These are phyloP conservation scores for Viridothelium virens DNA, from an alignment of 495 filamentous ascomycete genomes.

Conservation along the genomic window DNA sequence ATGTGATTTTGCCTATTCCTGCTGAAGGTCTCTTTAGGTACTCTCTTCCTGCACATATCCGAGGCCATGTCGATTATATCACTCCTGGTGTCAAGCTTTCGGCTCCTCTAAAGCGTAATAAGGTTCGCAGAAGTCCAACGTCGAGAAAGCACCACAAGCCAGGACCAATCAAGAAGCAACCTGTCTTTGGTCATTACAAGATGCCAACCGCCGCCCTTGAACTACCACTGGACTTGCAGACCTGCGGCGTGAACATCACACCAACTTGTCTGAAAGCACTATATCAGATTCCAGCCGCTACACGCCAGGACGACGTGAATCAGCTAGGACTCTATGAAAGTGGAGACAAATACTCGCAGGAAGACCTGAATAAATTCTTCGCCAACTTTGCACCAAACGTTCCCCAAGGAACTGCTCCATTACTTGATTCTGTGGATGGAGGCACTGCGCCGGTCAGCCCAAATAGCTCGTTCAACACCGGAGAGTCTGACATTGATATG, in stretches of 20 bases:
- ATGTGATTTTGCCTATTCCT: background rate
- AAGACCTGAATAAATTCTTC: slow-evolving; percentile 18
- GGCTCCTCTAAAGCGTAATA: slow-evolving; percentile 15
- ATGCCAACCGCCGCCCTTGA: slow-evolving; percentile 12
- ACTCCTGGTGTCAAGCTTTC: slow-evolving; percentile 17
- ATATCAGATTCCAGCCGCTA: slow-evolving; percentile 12
- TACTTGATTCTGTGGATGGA: slow-evolving; percentile 14
- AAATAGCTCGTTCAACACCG: slow-evolving; percentile 6
- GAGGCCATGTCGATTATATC: slow-evolving; percentile 20
- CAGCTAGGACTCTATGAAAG: slow-evolving; percentile 15
- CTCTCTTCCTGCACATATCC: slow-evolving; percentile 17
- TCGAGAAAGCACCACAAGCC: slow-evolving; percentile 8
- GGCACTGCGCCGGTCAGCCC: slow-evolving; percentile 6
- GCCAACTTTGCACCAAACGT: slow-evolving; percentile 14
- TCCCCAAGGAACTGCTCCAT: slow-evolving; percentile 7
- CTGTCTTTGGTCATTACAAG: slow-evolving; percentile 1
- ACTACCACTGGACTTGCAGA: slow-evolving; percentile 11
- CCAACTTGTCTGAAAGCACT: slow-evolving; percentile 14
- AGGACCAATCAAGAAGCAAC: slow-evolving; percentile 5
- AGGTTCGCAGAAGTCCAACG: background rate
- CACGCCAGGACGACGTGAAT: slow-evolving; percentile 11
- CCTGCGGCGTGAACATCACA: slow-evolving; percentile 15
- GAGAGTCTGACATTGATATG: slow-evolving; percentile 16
- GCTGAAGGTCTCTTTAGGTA: slow-evolving; percentile 10
- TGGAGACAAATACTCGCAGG: slow-evolving; percentile 11